phyloP scores from a whole-genome alignment of 2,329 filamentous ascomycete species.

The Sclerotinia sclerotiorum region DNA sequence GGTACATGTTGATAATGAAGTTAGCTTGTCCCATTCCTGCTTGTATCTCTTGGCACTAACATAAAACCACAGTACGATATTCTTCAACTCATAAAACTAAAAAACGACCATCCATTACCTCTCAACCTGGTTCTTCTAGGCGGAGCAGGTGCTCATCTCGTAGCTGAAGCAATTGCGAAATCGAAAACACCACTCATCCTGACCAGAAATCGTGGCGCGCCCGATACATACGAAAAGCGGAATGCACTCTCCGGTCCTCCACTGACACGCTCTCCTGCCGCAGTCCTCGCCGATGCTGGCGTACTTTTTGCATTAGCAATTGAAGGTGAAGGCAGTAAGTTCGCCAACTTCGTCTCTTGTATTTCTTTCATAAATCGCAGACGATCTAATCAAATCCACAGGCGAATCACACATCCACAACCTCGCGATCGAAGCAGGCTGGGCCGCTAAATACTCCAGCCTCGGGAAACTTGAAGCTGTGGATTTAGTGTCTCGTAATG shows the following conservation, averaged over 20 bases:
- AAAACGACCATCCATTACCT: slow-evolving; percentile 40
- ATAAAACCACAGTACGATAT: slow-evolving; percentile 44
- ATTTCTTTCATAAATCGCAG: background rate
- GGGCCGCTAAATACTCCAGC: slow-evolving; percentile 45
- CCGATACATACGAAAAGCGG: slow-evolving; percentile 42
- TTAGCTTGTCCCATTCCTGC: slow-evolving; percentile 24
- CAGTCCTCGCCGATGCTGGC: slow-evolving; percentile 45
- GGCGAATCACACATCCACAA: slow-evolving; percentile 45
- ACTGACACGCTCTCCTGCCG: slow-evolving; percentile 44
- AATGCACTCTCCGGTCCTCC: slow-evolving; percentile 46
- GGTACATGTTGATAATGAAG: slow-evolving; percentile 45
- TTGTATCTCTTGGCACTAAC: background rate
- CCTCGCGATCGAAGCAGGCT: slow-evolving; percentile 44
- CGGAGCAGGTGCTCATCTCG: slow-evolving; percentile 44
- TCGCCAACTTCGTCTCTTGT: slow-evolving; percentile 19
- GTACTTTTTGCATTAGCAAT: slow-evolving; percentile 43
- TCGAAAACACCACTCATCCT: slow-evolving; percentile 48
- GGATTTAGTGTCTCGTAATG: slow-evolving; percentile 44
- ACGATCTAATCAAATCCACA: slow-evolving; percentile 21
- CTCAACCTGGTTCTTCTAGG: slow-evolving; percentile 45
- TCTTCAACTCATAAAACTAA: slow-evolving; percentile 44
- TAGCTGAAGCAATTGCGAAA: slow-evolving; percentile 44
- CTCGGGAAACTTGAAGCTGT: slow-evolving; percentile 42
- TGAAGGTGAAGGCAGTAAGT: slow-evolving; percentile 32
- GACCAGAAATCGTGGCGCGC: slow-evolving; percentile 42